Evolutionary conservation across 1,284 basidiomycete species (phyloP), one percentile per base, ranked within the genome.

Genomic region (Ganoderma multipileum): DNA sequence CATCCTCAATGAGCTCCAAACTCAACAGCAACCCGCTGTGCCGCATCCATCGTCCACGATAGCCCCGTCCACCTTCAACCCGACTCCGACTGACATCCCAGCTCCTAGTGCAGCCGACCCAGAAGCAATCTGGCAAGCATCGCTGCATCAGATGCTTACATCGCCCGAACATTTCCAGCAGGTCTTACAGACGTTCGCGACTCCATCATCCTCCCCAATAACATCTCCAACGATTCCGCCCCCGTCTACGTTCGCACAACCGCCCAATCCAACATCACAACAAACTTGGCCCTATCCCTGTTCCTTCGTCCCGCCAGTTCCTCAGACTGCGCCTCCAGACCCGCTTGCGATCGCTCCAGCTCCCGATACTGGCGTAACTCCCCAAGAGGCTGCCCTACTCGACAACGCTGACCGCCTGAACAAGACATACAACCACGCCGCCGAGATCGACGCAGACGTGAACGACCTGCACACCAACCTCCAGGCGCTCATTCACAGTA

Each of bases 371-470:
- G 74, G 74, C 20, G 71, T 74, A 12, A 67, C 66, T 12, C 72
- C 74, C 59, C 73, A 83, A 3, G 82, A 86, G 63, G 79, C 83
- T 61, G 77, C 74, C 23, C 73, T 81, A 23, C 75, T 82, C 11
- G 78, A 81, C 50, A 80, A 82, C 66, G 66, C 71, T 36, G 68
- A 78, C 9, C 77, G 81, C 57, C 76, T 91, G n/a, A 83, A 89
- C 54, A 87, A 87, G 71, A 82, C 86, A 0, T 93, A 92, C 82
- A 85, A 84, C 59, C 85, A 86, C 62, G 84, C 92, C 0, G 78
- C 86, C 33, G 90, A 90, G 69, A 91, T 95, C 60, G 87, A 90
- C 65, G 84, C 84, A 47, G 92, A 95, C 68, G 91, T 95, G 20
- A 89, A 91, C 70, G 84, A 87, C 41, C 80, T 96, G 64, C 89